Evolutionary conservation across 2,329 filamentous ascomycete species (phyloP), one percentile per base, ranked within the genome.

Genomic region (Fonsecaea nubica): DNA sequence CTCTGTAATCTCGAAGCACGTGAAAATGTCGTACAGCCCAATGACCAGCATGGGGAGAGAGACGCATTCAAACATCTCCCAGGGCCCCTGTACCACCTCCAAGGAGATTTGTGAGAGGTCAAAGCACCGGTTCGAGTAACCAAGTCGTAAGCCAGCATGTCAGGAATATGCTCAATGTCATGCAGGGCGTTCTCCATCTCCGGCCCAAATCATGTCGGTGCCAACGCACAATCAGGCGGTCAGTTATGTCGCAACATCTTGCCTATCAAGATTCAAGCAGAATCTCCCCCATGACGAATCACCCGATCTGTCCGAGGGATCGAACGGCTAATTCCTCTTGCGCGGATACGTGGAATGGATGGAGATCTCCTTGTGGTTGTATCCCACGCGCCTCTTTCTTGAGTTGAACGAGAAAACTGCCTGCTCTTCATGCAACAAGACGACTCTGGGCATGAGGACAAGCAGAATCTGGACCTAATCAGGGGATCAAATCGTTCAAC

Each of bases 221-320:
- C 45, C 18, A 50, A 21, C 45, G 18, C 45, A 50, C 45, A 50
- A 50, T 50, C 45, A 21, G 18, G 45, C 45, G 45, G 18, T 50
- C 45, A 50, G 15, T 1, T n/a, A 50, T 50, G 45, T 50, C 45
- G 45, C 45, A 50, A 50, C 7, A 50, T 50, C 18, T 50, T 50
- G 45, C 45, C 45, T 50, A 50, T 50, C 45, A 25, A 25, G 18
- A 21, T 38, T 38, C 36, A 50, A 25, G 45, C 1, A 40, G 21
- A 35, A 2, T 53, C 25, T 25, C 25, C 7, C 7, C 36, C 42
- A 50, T 18, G 52, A 45, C 54, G 50, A 56, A 56, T 62, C 36
- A 35, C 50, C 59, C 48, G 50, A 56, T 13, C n/a, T 38, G 35
- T 32, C 18, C 35, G 59, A 36, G 56, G 59, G 59, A 56, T 56